Conservation (phyloP, 768 basidiomycete species). For the Auricularia sp. region DNA sequence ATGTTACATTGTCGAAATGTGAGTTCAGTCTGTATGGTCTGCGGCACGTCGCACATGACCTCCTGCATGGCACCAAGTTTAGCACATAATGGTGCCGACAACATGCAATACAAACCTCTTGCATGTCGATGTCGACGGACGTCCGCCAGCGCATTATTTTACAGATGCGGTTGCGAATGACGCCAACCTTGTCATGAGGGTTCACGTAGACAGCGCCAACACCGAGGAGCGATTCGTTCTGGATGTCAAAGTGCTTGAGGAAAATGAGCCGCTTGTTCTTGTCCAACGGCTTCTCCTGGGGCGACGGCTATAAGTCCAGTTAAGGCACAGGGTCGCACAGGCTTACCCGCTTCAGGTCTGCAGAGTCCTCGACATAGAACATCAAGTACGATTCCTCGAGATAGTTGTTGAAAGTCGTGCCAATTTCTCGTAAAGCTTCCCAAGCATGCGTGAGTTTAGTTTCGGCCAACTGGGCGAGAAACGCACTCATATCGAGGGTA, state of each 20-base stretch:
- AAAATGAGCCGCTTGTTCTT: conserved; percentile 1
- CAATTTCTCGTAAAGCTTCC: neutral
- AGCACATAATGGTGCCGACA: neutral
- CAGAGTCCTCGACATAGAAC: neutral
- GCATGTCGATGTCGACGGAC: neutral
- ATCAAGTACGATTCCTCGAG: neutral
- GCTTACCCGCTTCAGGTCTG: neutral
- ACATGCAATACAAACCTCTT: neutral
- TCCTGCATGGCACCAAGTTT: neutral
- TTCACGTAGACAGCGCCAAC: neutral
- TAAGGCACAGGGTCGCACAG: no score
- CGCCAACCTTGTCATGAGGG: neutral
- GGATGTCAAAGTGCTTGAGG: conserved; percentile 1
- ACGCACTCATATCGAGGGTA: neutral
- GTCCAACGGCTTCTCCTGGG: neutral
- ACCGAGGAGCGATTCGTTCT: neutral
- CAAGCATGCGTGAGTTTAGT: no score
- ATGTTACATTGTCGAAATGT: neutral
- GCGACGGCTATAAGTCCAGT: neutral
- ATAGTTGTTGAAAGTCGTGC: neutral
- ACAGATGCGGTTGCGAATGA: neutral
- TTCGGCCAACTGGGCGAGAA: no score
- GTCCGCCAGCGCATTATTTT: neutral
- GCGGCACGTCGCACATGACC: neutral
- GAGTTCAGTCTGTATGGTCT: neutral